Conservation (phyloP, 129 eudicot genomes). For the Flaveria sonorensis region DNA sequence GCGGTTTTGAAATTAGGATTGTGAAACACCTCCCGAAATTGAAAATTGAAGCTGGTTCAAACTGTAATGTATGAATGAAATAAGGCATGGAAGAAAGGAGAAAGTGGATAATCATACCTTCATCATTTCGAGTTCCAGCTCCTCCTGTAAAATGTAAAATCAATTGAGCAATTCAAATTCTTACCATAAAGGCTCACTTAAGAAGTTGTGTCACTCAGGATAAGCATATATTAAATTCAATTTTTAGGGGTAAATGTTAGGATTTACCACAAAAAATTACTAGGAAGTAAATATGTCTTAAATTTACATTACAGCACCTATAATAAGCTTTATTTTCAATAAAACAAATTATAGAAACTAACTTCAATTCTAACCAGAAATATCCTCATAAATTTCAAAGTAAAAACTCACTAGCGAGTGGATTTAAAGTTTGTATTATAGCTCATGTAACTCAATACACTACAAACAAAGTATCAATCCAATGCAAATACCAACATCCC, state of each 20-base stretch:
- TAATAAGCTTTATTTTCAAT: constrained; percentile 2
- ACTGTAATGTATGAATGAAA: constrained; percentile 14
- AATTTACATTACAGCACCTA: not conserved
- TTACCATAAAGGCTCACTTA: constrained; percentile 14
- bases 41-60: constrained; percentile 11
- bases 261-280: not conserved
- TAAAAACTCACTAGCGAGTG: not conserved
- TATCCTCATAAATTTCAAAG: not conserved
- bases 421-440: not conserved
- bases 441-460: not conserved
- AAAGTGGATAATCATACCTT: constrained; percentile 46
- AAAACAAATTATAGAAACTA: constrained; percentile 8
- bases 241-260: not conserved
- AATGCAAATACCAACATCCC: not conserved
- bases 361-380: constrained; percentile 14
- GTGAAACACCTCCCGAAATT: constrained; percentile 9
- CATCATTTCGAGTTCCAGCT: constrained; percentile 71
- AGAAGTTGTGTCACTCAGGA: constrained; percentile 4
- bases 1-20: constrained; percentile 7
- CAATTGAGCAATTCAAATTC: not conserved
- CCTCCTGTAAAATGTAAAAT: constrained; percentile 58
- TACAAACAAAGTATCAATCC: constrained; percentile 17
- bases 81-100: not conserved
- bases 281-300: not conserved
- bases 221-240: constrained; percentile 3